Percentiles rank a stretch among this genome's conserved stretches.
phyloP scores from a whole-genome alignment of 2,329 filamentous ascomycete species.

The Fusarium domesticum region DNA sequence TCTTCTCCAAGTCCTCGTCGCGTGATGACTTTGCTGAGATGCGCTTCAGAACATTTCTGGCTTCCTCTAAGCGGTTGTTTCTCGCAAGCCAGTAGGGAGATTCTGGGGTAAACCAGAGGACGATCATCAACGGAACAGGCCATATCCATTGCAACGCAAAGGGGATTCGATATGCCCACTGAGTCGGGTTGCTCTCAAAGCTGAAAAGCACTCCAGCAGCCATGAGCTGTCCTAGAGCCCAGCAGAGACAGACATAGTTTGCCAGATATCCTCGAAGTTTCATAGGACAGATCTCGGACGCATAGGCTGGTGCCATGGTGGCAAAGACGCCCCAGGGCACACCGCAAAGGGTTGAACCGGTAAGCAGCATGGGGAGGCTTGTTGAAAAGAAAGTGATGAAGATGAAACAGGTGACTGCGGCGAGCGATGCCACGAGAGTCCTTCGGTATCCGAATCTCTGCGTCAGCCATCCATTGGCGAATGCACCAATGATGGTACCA shows the following conservation, averaged over 20 bases:
- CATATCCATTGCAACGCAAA: constrained; percentile 38
- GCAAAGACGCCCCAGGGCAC: constrained; percentile 8
- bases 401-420: constrained; percentile 22
- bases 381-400: constrained; percentile 23
- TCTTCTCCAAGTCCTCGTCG: constrained; percentile 47
- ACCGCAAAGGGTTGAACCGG: constrained; percentile 1
- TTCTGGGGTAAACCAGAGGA: constrained; percentile 30
- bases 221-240: constrained; percentile 36
- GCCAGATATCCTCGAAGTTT: constrained; percentile 26
- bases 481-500: constrained; percentile 10
- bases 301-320: constrained; percentile 11
- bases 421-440: constrained; percentile 49
- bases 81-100: constrained; percentile 32
- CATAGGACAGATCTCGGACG: constrained; percentile 14
- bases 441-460: constrained; percentile 32
- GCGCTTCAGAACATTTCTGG: constrained; percentile 39
- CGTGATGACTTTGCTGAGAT: constrained; percentile 44
- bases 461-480: constrained; percentile 11
- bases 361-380: constrained; percentile 11
- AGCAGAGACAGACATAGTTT: constrained; percentile 38
- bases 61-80: constrained; percentile 46
- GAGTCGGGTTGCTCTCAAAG: constrained; percentile 23
- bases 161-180: constrained; percentile 37
- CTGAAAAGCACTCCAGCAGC: constrained; percentile 34
- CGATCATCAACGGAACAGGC: constrained; percentile 28